A percentile compares a stretch with the other conserved stretches of the same genome.
These are phyloP conservation scores for Nicotiana obtusifolia DNA, from an alignment of 257 asterid genomes.

Conservation along the genomic window DNA sequence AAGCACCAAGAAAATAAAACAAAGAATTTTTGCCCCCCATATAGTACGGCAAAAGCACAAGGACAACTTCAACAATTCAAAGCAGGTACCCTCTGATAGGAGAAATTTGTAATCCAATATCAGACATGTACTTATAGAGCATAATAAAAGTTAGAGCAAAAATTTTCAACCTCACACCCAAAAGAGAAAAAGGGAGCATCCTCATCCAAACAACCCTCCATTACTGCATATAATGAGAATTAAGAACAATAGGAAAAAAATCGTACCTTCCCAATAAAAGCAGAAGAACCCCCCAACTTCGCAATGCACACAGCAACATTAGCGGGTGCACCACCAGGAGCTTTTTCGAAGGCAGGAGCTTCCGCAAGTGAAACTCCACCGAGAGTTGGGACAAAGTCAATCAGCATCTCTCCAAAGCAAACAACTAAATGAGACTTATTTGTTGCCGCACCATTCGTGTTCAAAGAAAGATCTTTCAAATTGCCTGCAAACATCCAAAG, in stretches of 20 bases:
- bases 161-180: background rate
- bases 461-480: conserved; percentile 40
- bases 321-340: conserved; percentile 94
- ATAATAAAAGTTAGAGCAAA: background rate
- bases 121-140: background rate
- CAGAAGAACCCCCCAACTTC: conserved; percentile 81
- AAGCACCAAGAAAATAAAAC: background rate
- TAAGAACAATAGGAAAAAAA: conserved; percentile 1
- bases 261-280: conserved; percentile 83
- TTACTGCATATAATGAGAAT: background rate
- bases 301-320: conserved; percentile 86
- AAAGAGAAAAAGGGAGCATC: background rate
- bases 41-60: background rate
- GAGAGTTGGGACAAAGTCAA: conserved; percentile 88
- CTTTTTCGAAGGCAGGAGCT: conserved; percentile 84
- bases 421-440: conserved; percentile 44
- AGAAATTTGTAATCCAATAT: background rate
- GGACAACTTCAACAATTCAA: conserved; percentile 2
- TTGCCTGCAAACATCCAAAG: conserved; percentile 38
- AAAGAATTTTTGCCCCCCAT: background rate
- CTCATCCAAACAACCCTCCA: background rate
- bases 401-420: conserved; percentile 91
- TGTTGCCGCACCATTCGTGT: conserved; percentile 27
- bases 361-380: conserved; percentile 86
- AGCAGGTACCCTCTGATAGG: background rate